These are phyloP conservation scores for Rasamsonia emersonii DNA, from an alignment of 2,329 filamentous ascomycete genomes.

Conservation along the genomic window DNA sequence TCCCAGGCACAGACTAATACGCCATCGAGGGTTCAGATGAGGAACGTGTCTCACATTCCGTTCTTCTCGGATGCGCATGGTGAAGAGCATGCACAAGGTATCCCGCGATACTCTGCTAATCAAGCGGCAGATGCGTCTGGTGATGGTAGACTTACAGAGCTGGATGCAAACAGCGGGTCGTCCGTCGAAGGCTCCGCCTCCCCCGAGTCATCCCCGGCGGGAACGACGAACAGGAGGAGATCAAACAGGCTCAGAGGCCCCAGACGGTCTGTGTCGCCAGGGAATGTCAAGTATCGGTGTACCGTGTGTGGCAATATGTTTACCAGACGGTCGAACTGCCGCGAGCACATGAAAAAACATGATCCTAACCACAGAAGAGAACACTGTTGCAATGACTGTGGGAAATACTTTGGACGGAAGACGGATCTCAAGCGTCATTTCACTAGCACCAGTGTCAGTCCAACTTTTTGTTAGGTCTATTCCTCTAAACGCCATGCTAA, in stretches of 20 bases:
- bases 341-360: slow-evolving; percentile 77
- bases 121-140: background rate
- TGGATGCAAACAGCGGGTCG: slow-evolving; percentile 2
- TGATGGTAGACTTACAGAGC: background rate
- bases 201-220: slow-evolving; percentile 4
- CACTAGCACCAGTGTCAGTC: slow-evolving; percentile 41
- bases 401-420: slow-evolving; percentile 70
- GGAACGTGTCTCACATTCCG: slow-evolving; percentile 6
- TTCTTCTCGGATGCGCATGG: slow-evolving; percentile 5
- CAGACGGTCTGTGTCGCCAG: slow-evolving; percentile 11
- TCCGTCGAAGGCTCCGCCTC: slow-evolving; percentile 4
- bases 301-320: slow-evolving; percentile 70
- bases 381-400: slow-evolving; percentile 62
- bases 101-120: background rate
- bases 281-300: slow-evolving; percentile 62
- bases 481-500: slow-evolving; percentile 33
- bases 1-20: slow-evolving; percentile 15
- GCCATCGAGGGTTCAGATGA: slow-evolving; percentile 11
- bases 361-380: slow-evolving; percentile 64
- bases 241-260: slow-evolving; percentile 3
- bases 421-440: slow-evolving; percentile 61
- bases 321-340: slow-evolving; percentile 77
- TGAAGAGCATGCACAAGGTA: slow-evolving; percentile 2
- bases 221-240: slow-evolving; percentile 9
- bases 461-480: slow-evolving; percentile 13